Percentiles rank a stretch among this genome's conserved stretches.
Conservation (phyloP, 257 asterid genomes). For the Ajuga chamaepitys region DNA sequence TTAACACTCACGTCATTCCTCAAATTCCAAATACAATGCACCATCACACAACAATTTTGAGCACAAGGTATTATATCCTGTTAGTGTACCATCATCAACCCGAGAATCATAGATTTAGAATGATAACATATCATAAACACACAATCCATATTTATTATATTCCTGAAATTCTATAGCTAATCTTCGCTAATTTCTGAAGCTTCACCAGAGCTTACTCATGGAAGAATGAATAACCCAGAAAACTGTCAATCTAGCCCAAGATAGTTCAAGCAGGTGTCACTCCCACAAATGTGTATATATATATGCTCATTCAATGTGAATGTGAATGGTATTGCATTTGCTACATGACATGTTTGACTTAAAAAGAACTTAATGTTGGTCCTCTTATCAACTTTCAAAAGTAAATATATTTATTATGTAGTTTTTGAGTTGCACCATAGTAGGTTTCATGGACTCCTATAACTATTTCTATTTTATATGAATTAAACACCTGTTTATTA, state of each 20-base stretch:
- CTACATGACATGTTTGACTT: too few species aligned
- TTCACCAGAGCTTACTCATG: not conserved
- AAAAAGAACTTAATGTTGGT: too few species aligned
- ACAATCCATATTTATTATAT: not conserved
- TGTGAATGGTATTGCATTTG: too few species aligned
- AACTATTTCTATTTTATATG: too few species aligned
- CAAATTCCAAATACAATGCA: not conserved
- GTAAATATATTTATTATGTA: too few species aligned
- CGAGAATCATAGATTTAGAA: not conserved
- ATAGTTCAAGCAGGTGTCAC: not conserved
- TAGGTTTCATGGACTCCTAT: too few species aligned
- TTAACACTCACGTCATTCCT: not conserved
- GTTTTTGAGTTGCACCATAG: too few species aligned
- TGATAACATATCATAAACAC: not conserved
- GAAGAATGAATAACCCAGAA: not conserved
- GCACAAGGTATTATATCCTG: not conserved
- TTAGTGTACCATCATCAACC: not conserved
- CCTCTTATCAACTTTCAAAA: too few species aligned
- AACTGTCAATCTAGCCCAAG: not conserved
- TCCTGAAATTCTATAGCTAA: not conserved
- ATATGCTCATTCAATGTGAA: too few species aligned
- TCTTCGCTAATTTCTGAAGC: not conserved
- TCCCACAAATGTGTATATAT: too few species aligned
- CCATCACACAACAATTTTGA: not conserved
- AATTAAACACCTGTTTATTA: too few species aligned